Base-by-base conservation (phyloP, 306 rosid species). In the Quercus berberidifolia region DNA sequence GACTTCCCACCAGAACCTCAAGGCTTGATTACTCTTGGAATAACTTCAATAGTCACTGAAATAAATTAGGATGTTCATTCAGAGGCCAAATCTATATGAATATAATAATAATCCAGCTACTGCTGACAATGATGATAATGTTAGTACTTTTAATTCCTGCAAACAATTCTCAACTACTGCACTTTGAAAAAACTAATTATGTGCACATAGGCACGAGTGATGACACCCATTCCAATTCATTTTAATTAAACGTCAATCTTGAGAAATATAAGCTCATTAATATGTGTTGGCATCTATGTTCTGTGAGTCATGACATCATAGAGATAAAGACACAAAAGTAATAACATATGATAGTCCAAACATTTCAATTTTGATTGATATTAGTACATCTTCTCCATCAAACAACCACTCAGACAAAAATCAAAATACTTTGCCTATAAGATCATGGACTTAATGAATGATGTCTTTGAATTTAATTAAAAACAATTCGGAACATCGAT, bases 11-110 rank as follows among this genome's bases (percentile, higher is more conserved):
- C 71, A 79, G 46, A 71, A 56, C 71, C 75, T 5, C 51, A 73
- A 73, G 58, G 74, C 55, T 76, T 19, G 70, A 65, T 69, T 79
- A 67, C 81, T 81, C 77, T 52, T 81, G 55, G 43, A 77, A 41
- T 58, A 80, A 76, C 81, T 81, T 49, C 60, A 77, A 71, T 73
- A 38, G 23, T 62, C 25, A n/a, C 58, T 4, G 6, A 28, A 74
- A 41, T 9, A 46, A 71, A 79, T 46, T 58, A 76, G 30, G 55
- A 55, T 67, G 56, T 18, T 56, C 30, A 73, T 21, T 6, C 21
- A 55, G 14, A 69, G 72, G 23, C n/a, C 31, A 25, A 74, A 30
- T 51, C 41, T 15, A 33, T 0, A 55, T 57, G 59, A 20, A 55
- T 46, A 23, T 23, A 55, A 13, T 51, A 41, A 71, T 52, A 54